These are phyloP conservation scores for Cyberlindnera mycetangii DNA, from an alignment of 805 yeast genomes.

Conservation along the genomic window DNA sequence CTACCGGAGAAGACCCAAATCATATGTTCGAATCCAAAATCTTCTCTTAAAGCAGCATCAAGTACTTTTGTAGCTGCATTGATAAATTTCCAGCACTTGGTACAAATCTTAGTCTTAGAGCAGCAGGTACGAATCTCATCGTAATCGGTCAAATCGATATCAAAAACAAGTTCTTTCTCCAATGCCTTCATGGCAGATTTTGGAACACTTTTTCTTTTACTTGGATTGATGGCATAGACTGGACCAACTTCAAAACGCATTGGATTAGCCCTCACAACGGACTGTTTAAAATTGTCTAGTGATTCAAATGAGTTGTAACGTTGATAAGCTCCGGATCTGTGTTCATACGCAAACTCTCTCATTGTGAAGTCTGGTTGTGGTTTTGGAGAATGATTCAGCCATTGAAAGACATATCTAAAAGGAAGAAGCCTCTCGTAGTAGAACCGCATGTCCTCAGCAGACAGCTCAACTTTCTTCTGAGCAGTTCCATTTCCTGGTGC, in stretches of 20 bases:
- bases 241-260: constrained; percentile 96
- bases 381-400: constrained; percentile 85
- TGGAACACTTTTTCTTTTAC: constrained; percentile 72
- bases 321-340: constrained; percentile 82
- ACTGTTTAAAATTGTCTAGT: constrained; percentile 71
- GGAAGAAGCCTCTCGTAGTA: constrained; percentile 75
- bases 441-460: constrained; percentile 61
- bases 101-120: constrained; percentile 77
- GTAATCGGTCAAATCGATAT: constrained; percentile 97
- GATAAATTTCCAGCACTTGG: constrained; percentile 91
- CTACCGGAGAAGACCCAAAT: constrained; percentile 98
- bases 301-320: constrained; percentile 77
- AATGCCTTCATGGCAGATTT: constrained; percentile 77
- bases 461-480: constrained; percentile 13
- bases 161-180: constrained; percentile 87
- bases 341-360: constrained; percentile 93
- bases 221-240: constrained; percentile 83
- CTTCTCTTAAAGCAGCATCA: constrained; percentile 70
- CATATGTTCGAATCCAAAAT: constrained; percentile 83
- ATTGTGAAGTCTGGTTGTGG: constrained; percentile 75
- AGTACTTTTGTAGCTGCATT: constrained; percentile 77
- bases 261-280: constrained; percentile 73
- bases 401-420: constrained; percentile 72
- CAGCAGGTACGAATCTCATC: constrained; percentile 95
- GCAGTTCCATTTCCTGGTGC: not conserved